Conservation (phyloP, 2,329 filamentous ascomycete species). For the Pyricularia grisea region DNA sequence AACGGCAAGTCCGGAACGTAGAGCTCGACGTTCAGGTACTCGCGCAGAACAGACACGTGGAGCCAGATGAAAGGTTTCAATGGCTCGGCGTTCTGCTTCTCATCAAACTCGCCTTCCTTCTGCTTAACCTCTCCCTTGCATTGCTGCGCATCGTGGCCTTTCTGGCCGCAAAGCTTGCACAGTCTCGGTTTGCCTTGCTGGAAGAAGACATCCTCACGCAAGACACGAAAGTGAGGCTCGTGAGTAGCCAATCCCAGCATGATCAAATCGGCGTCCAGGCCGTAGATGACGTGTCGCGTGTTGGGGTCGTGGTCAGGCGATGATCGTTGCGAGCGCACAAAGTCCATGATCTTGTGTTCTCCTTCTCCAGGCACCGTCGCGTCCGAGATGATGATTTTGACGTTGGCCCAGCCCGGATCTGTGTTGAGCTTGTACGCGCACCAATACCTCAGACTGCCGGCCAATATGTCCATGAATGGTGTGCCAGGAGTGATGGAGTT, state of each 20-base stretch:
- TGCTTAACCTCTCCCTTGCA: constrained; percentile 73
- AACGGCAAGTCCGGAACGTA: constrained; percentile 76
- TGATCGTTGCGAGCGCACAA: constrained; percentile 84
- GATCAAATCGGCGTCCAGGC: constrained; percentile 94
- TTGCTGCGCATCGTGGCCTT: constrained; percentile 79
- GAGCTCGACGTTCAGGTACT: constrained; percentile 88
- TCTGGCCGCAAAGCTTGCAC: constrained; percentile 85
- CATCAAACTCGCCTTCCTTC: constrained; percentile 70
- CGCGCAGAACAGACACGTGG: constrained; percentile 81
- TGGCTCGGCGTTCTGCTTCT: constrained; percentile 61
- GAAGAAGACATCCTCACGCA: constrained; percentile 94
- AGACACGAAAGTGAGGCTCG: constrained; percentile 91
- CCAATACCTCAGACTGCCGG: constrained; percentile 88
- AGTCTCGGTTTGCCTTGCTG: constrained; percentile 75
- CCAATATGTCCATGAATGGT: constrained; percentile 96
- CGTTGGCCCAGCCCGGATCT: constrained; percentile 87
- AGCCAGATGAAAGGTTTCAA: constrained; percentile 98
- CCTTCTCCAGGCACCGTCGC: constrained; percentile 95
- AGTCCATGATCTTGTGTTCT: constrained; percentile 99
- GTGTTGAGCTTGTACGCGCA: constrained; percentile 96
- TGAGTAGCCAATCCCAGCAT: constrained; percentile 97
- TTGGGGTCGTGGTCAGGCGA: constrained; percentile 92
- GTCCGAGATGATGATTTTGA: constrained; percentile 98
- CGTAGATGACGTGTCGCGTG: constrained; percentile 96
- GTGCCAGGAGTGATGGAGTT: constrained; percentile 89